Percentiles rank a stretch among this genome's conserved stretches.
These are phyloP conservation scores for Helicocarpus griseus DNA, from an alignment of 2,329 filamentous ascomycete species.

Conservation along the genomic window DNA sequence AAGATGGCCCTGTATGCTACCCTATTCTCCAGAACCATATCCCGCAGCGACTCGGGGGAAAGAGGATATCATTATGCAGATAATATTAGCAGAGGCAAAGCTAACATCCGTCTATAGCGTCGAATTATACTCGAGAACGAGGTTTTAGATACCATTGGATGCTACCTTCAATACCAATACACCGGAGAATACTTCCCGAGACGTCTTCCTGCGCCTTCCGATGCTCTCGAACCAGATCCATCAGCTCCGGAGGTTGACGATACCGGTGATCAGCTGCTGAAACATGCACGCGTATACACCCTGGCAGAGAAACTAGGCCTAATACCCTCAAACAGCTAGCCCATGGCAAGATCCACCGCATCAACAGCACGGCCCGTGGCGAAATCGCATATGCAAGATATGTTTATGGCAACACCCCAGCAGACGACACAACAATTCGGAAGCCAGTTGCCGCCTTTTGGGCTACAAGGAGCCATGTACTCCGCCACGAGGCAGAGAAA, in stretches of 20 bases:
- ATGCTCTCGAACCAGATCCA: constrained; percentile 60
- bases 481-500: constrained; percentile 74
- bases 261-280: constrained; percentile 72
- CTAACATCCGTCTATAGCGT: constrained; percentile 35
- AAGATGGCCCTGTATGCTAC: constrained; percentile 50
- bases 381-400: constrained; percentile 89
- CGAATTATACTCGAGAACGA: constrained; percentile 59
- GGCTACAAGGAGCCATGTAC: constrained; percentile 68
- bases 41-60: neutral
- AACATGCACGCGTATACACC: constrained; percentile 83
- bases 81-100: neutral
- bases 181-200: constrained; percentile 77
- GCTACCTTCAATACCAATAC: constrained; percentile 76
- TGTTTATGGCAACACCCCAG: constrained; percentile 67
- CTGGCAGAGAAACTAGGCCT: constrained; percentile 70
- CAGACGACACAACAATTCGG: constrained; percentile 63
- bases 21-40: neutral
- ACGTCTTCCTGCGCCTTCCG: constrained; percentile 49
- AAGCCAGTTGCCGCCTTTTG: constrained; percentile 84
- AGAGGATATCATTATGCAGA: neutral
- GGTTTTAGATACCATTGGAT: constrained; percentile 63
- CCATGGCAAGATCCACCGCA: constrained; percentile 83
- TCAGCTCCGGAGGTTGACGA: constrained; percentile 58
- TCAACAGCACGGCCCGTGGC: constrained; percentile 76
- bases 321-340: constrained; percentile 62